Evolutionary conservation across 2,329 filamentous ascomycete genomes (phyloP), one percentile per base, ranked within the genome.

Genomic region (Aspergillus flavus): DNA sequence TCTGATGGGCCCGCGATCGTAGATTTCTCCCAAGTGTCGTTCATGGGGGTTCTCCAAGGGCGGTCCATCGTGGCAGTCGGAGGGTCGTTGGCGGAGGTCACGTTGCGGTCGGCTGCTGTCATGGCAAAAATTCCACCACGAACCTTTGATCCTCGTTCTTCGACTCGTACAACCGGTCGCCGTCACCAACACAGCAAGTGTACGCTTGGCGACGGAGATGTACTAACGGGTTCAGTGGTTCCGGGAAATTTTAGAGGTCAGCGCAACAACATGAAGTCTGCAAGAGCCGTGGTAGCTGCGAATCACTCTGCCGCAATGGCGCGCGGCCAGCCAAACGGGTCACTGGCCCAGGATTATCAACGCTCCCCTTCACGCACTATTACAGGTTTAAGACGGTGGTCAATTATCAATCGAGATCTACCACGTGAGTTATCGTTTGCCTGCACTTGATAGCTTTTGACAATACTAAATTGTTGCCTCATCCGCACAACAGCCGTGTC

Each of bases 371-470:
- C 72, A 41, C 75, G 80, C 69, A 96, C 92, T 1, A 78, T 91
- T 64, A 96, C 92, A 19, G 87, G 90, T 48, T 81, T 97, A 66
- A 90, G 89, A 77, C 85, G 94, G 69, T 97, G 94, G 94, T 96
- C 92, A 46, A 88, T 93, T 69, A 82, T 89, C 64, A 88, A 89
- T 73, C 90, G 87, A 73, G 85, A 89, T 64, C 83, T 95, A 39
- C 92, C 93, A 71, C 79, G 88, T 91, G 76, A 64, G 81, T 72
- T 19, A 52, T 50, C 36, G 21, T 19, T 46, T 45, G 1, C 1
- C 54, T 28, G 6, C n/a, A 23, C 50, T 7, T 16, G 41, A 46
- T 48, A 11, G 10, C 26, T 30, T 28, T 50, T 45, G 19, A n/a
- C 53, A 16, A 32, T 46, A 7, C 36, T 56, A 32, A 66, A 57